Evolutionary conservation across 306 rosid species (phyloP).

Genomic region (Medicago ruthenica): DNA sequence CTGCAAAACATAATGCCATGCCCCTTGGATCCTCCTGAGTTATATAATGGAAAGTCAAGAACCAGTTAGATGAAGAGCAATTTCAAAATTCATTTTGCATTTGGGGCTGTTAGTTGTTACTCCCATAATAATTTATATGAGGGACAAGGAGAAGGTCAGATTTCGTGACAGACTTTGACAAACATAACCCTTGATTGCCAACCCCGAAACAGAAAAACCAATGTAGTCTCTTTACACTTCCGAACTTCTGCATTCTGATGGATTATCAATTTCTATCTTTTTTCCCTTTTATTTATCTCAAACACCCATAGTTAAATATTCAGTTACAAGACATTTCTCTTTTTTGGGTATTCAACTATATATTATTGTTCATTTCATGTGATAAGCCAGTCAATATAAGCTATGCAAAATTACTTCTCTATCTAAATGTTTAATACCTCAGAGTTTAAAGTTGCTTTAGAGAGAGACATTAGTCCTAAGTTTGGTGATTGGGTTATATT

Average conservation of each 20-base stretch:
- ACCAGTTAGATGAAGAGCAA: slow-evolving; percentile 21
- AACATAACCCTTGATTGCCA: slow-evolving; percentile 6
- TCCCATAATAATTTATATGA: background rate
- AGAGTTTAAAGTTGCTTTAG: too few species aligned
- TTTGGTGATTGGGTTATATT: too few species aligned
- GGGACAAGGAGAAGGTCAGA: slow-evolving; percentile 16
- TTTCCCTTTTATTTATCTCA: background rate
- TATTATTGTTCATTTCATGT: too few species aligned
- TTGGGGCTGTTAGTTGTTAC: slow-evolving; percentile 1
- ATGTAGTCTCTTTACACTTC: background rate
- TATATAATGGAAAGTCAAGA: slow-evolving; percentile 17
- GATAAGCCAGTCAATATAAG: too few species aligned
- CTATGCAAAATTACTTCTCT: too few species aligned
- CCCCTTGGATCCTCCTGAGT: background rate
- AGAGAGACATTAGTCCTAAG: too few species aligned
- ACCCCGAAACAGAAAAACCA: background rate
- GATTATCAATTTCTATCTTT: slow-evolving; percentile 4
- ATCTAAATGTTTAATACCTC: too few species aligned
- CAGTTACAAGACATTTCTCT: background rate
- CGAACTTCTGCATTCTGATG: background rate
- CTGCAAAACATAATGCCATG: slow-evolving; percentile 31
- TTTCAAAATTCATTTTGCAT: slow-evolving; percentile 22
- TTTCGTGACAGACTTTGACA: background rate
- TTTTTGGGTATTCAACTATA: too few species aligned
- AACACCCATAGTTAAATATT: background rate